Evolutionary conservation across 306 rosid species (phyloP), one percentile per base, ranked within the genome.

Genomic region (Glycine tomentella): DNA sequence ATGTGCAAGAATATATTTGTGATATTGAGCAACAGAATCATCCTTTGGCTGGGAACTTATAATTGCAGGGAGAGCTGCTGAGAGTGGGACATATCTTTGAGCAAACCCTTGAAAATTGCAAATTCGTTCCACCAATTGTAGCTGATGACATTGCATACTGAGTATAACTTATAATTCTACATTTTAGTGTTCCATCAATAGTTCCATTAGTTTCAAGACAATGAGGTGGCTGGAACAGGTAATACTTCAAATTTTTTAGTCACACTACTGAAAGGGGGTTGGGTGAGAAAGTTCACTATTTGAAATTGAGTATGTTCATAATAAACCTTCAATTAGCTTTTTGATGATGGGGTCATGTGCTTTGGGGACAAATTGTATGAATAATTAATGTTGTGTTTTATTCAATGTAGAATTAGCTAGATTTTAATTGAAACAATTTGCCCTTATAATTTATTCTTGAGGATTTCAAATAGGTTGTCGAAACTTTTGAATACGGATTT

Each of bases 81-180:
- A 91, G 89, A 80, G 98, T 95, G 67, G 99, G 93, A 56, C 97
- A 95, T 78, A 88, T 95, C 80, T 95, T 93, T 73, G 97, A 95
- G 92, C 98, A 93, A 89, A 91, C 97, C 38, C 94, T 95, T 72
- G 86, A 85, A 69, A 82, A 88, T 66, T 69, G 81, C 80, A 92
- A 86, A 83, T 95, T 93, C 73, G 93, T 93, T 77, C 99, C 99
- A 58, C 99, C 99, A 55, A 59, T 93, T 33, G 75, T 90, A 78
- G 84, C 87, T 3, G 87, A 91, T 25, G 88, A 82, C 42, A 11
- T 83, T 75, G 59, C 85, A 46, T 59, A 25, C 31, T 25, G 31
- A 81, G 75, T n/a, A 34, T 45, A 74, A 36, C 17, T 6, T 44
- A 33, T 48, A 69, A 42, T 69, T 65, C 50, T 5, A 68, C 72